phyloP scores from a whole-genome alignment of 345 rosid genomes.

The Populus nigra region DNA sequence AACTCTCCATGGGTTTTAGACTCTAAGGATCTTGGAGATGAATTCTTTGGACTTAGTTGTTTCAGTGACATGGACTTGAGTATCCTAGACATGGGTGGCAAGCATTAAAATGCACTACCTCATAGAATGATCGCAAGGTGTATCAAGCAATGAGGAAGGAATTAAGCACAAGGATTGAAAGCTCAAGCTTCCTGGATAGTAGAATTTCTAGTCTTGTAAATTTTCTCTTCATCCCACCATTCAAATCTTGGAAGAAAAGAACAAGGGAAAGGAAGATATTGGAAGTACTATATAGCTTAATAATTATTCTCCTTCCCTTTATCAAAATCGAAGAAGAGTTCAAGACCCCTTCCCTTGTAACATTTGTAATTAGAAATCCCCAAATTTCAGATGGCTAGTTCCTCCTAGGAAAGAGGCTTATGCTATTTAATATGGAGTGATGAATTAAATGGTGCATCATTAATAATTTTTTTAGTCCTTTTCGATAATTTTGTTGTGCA shows the following conservation, averaged over 20 bases:
- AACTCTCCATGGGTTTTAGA: conserved; percentile 49
- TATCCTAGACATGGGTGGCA: conserved; percentile 24
- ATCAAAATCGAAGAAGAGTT: too few species aligned
- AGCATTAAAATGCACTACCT: conserved; percentile 21
- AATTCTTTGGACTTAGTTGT: conserved; percentile 39
- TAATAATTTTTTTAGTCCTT: too few species aligned
- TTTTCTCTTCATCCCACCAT: neutral
- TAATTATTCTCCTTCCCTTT: neutral
- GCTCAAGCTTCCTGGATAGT: neutral
- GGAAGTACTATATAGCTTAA: neutral
- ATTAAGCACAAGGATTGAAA: neutral
- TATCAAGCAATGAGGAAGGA: neutral
- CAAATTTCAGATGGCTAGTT: too few species aligned
- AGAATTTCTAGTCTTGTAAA: neutral
- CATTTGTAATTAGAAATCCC: neutral
- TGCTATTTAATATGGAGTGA: neutral
- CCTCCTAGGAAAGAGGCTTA: neutral
- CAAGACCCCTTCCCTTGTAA: neutral
- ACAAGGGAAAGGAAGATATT: neutral
- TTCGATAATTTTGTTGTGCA: too few species aligned
- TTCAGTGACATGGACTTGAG: conserved; percentile 39
- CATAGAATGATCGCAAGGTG: neutral
- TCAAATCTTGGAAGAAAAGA: neutral
- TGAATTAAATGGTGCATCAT: neutral
- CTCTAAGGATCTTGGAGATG: conserved; percentile 35